Conservation (phyloP, 1,284 basidiomycete genomes). For the Somion occarium region DNA sequence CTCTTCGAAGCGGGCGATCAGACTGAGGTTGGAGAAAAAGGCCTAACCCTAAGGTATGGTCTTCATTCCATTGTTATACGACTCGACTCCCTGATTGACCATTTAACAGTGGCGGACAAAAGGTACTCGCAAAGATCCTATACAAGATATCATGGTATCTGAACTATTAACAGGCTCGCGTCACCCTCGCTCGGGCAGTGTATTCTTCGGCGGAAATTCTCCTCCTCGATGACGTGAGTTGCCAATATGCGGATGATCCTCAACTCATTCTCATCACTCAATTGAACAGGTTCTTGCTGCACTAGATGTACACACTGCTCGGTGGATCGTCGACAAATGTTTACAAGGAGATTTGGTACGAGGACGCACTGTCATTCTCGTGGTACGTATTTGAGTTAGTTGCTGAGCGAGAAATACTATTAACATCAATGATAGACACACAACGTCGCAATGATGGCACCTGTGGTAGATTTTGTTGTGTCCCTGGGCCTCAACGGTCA, state of each 20-base stretch:
- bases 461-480: constrained; percentile 58
- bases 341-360: constrained; percentile 59
- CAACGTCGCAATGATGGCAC: constrained; percentile 60
- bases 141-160: constrained; percentile 34
- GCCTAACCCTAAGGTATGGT: constrained; percentile 45
- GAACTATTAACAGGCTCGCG: constrained; percentile 46
- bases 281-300: constrained; percentile 36
- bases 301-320: constrained; percentile 56
- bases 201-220: constrained; percentile 58
- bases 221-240: constrained; percentile 52
- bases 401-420: not conserved
- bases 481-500: constrained; percentile 46
- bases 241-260: constrained; percentile 14
- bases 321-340: constrained; percentile 70
- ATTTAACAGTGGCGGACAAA: constrained; percentile 43
- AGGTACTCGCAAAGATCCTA: constrained; percentile 25
- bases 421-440: constrained; percentile 48
- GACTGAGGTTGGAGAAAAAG: constrained; percentile 68
- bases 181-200: constrained; percentile 67
- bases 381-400: constrained; percentile 36
- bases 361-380: constrained; percentile 62
- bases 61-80: not conserved
- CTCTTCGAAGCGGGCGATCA: constrained; percentile 69
- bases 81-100: constrained; percentile 21
- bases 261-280: not conserved